These are phyloP conservation scores for Plasmodium gallinaceum DNA, from an alignment of 169 alveolate genomes.

Conservation along the genomic window DNA sequence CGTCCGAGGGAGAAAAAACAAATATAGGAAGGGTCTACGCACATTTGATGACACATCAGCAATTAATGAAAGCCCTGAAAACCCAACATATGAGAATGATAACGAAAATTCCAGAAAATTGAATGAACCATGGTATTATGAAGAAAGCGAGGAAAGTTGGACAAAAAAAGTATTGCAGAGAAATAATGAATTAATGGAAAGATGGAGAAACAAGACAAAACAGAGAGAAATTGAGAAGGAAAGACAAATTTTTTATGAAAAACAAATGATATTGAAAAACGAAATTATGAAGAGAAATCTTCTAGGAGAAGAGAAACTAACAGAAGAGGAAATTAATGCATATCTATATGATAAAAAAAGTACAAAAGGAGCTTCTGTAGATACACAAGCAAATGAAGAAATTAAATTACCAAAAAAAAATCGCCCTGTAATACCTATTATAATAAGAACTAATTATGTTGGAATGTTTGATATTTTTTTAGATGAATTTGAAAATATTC, in stretches of 20 bases:
- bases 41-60: constrained; percentile 20
- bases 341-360: constrained; percentile 69
- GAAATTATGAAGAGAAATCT: constrained; percentile 63
- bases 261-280: constrained; percentile 69
- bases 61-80: constrained; percentile 5
- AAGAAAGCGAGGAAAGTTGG: constrained; percentile 81
- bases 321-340: constrained; percentile 80
- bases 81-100: background rate
- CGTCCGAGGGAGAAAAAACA: constrained; percentile 37
- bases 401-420: constrained; percentile 55
- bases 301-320: constrained; percentile 66
- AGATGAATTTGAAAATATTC: constrained; percentile 85
- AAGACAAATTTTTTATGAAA: constrained; percentile 70
- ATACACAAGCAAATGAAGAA: constrained; percentile 13
- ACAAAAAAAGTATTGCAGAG: constrained; percentile 76
- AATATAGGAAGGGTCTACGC: constrained; percentile 1
- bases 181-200: constrained; percentile 81
- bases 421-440: constrained; percentile 82
- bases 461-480: constrained; percentile 87
- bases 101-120: constrained; percentile 18
- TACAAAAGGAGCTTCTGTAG: constrained; percentile 1
- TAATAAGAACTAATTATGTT: constrained; percentile 86
- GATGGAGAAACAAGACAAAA: constrained; percentile 81
- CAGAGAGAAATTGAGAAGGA: constrained; percentile 74
- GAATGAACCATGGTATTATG: constrained; percentile 43